Base-by-base conservation (phyloP, 257 asterid species). In the Nemophila menziesii region DNA sequence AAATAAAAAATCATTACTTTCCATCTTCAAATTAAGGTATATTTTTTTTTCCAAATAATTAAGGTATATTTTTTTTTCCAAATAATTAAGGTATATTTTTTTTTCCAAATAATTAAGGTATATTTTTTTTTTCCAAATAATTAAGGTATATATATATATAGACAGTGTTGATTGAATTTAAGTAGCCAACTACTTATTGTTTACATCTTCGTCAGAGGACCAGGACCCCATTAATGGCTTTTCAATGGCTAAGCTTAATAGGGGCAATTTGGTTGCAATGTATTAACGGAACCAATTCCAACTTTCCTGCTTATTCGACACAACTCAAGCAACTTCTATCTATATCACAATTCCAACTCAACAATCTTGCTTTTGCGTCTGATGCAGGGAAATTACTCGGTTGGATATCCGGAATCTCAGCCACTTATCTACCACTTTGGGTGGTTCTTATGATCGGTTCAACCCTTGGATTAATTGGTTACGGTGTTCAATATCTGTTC, bases 301-400 rank as follows among this genome's bases (percentile, higher is more conserved):
- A 80, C 26, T 80, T 84, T 6, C 93, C 95, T 0, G 81, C 92
- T 1, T 84, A 84, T 63, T 84, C 95, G 0, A 70, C 93, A 0
- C 70, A 75, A 44, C 71, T 84, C 19, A 84, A 84, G 22, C 33
- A 39, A 5, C 60, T 72, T 6, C 75, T 84, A 17, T 70, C 81
- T 23, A 21, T 75, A 3, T 74, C 97, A 0, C 92, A 86, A 41
- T 51, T 77, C 1, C 65, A 77, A 16, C 93, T 86, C 52, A 86
- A 82, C 57, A 77, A 82, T 19, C 73, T 86, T 4, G 94, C 97
- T 13, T 69, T 75, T 13, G 97, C 94, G 34, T 72, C 80, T 3
- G 97, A 86, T 42, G 93, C 93, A 20, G 97, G 94, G 12, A 86
- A 82, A 34, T 61, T 86, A 14, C 50, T 86, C 15, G 97, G 93